A percentile compares a stretch with the other conserved stretches of the same genome.
These are phyloP conservation scores for Krasilnikovozyma curviuscula DNA, from an alignment of 768 basidiomycete genomes.

Conservation along the genomic window DNA sequence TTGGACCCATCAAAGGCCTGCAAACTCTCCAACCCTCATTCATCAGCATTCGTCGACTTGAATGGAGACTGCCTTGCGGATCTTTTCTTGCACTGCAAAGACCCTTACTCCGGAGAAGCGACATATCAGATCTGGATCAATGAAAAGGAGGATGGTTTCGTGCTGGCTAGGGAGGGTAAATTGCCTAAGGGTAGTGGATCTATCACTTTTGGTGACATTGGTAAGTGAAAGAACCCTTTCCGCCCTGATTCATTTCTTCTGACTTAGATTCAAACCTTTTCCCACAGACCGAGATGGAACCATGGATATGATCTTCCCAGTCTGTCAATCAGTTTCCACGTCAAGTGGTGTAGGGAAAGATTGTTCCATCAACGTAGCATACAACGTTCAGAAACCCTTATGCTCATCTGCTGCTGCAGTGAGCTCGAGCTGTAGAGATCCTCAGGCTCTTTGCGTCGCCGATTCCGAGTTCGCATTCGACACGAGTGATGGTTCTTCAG, in stretches of 20 bases:
- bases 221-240: conserved; percentile 29
- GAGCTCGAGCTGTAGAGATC: conserved; percentile 7
- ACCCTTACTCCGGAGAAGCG: conserved; percentile 30
- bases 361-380: conserved; percentile 77
- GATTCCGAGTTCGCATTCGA: conserved; percentile 68
- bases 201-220: conserved; percentile 77
- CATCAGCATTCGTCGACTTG: conserved; percentile 81
- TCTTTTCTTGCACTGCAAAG: conserved; percentile 77
- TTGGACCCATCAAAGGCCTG: conserved; percentile 36
- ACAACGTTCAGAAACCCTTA: conserved; percentile 72
- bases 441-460: conserved; percentile 50
- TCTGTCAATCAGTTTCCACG: conserved; percentile 51
- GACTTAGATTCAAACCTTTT: background rate
- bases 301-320: conserved; percentile 81
- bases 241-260: background rate
- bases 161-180: conserved; percentile 42
- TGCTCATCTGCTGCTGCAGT: conserved; percentile 44
- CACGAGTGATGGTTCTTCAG: too few species aligned
- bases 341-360: conserved; percentile 50
- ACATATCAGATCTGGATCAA: conserved; percentile 87
- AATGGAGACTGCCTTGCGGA: conserved; percentile 92
- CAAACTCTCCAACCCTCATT: conserved; percentile 67
- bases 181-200: conserved; percentile 60
- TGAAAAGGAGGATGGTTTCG: conserved; percentile 54
- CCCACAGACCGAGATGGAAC: conserved; percentile 71